Conservation (phyloP, 805 yeast genomes). For the Citeromyces matritensis region DNA sequence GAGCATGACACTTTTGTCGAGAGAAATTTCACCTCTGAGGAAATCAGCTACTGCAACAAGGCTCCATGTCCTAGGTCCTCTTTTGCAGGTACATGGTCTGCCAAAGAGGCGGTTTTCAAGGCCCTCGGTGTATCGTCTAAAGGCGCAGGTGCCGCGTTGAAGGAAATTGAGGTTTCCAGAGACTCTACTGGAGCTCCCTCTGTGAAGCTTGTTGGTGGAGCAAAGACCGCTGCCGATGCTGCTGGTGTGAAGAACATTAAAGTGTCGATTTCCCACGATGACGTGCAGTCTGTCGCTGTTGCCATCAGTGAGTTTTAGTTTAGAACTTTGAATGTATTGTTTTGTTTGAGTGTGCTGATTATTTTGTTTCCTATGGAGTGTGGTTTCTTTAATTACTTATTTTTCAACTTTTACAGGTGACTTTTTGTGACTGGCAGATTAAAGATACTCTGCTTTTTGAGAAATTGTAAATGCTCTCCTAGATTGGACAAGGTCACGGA, state of each 20-base stretch:
- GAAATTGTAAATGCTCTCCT: no score
- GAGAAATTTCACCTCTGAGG: conserved; percentile 79
- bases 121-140: conserved; percentile 76
- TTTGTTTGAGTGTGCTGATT: no score
- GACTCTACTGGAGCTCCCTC: conserved; percentile 67
- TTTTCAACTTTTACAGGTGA: no score
- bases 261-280: conserved; percentile 93
- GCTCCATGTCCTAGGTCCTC: conserved; percentile 79
- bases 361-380: no score
- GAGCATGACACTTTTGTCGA: conserved; percentile 85
- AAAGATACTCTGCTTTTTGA: no score
- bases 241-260: conserved; percentile 60
- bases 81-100: conserved; percentile 97
- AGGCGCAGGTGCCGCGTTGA: conserved; percentile 93
- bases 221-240: conserved; percentile 54
- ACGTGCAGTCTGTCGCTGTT: conserved; percentile 94
- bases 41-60: conserved; percentile 60
- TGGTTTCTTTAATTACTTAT: no score
- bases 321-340: not conserved
- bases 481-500: no score
- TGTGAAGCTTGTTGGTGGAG: conserved; percentile 65
- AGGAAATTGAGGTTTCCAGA: conserved; percentile 78
- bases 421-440: no score
- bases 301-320: conserved; percentile 52
- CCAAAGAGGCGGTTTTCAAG: conserved; percentile 98